phyloP scores from a whole-genome alignment of 1,139 yeast genomes.

The Lodderomyces theae region DNA sequence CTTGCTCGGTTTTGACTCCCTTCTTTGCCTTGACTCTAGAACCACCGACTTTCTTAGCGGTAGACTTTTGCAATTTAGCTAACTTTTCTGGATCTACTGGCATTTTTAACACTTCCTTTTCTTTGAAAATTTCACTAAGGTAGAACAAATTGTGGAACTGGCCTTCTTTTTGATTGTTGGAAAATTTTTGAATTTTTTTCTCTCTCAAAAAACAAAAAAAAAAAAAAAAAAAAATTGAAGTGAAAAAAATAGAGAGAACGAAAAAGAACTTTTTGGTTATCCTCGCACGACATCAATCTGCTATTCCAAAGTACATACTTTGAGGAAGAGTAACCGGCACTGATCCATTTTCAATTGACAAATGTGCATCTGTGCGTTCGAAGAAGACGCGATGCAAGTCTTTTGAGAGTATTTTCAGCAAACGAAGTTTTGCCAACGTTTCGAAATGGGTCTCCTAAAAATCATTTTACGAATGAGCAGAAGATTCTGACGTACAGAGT shows the following conservation, averaged over 20 bases:
- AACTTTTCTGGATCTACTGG: conserved; percentile 86
- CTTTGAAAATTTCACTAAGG: background rate
- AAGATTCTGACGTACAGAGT: no score
- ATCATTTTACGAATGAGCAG: no score
- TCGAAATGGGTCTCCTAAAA: no score
- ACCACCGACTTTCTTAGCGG: conserved; percentile 81
- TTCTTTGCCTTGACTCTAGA: conserved; percentile 82
- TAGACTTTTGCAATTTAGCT: conserved; percentile 76
- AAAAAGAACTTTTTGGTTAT: background rate
- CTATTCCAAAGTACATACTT: no score
- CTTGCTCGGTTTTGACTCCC: conserved; percentile 64
- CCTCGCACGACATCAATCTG: conserved; percentile 3
- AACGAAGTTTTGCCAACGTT: no score
- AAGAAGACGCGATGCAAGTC: no score
- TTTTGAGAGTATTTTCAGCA: no score
- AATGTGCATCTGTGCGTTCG: no score
- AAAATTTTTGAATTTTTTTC: background rate
- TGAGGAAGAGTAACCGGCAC: no score
- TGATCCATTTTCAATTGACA: no score
- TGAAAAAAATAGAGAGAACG: no score
- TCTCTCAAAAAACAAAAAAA: background rate
- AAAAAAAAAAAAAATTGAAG: conserved; percentile 1
- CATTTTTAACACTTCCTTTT: conserved; percentile 34
- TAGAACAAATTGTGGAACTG: background rate
- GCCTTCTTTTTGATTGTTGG: background rate